These are phyloP conservation scores for Diplotaxis tenuifolia DNA, from an alignment of 345 rosid genomes.

Conservation along the genomic window DNA sequence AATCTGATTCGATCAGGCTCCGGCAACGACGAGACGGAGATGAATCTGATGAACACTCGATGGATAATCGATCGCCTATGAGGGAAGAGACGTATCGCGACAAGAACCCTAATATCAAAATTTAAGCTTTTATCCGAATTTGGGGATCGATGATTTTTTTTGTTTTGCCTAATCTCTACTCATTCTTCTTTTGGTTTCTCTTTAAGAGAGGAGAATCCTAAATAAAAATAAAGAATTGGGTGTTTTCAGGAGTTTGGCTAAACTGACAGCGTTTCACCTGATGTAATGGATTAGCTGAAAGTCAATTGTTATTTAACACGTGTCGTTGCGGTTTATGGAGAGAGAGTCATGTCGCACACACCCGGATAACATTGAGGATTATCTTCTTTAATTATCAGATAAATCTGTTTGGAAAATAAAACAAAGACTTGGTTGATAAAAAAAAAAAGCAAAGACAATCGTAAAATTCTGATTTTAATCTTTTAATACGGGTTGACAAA, in stretches of 20 bases:
- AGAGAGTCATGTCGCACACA: conserved; percentile 29
- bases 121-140: not conserved
- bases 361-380: conserved; percentile 12
- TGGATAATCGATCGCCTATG: not conserved
- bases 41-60: not conserved
- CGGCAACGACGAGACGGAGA: not conserved
- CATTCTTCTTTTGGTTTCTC: conserved; percentile 38
- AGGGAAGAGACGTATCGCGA: not conserved
- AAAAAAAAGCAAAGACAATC: not conserved
- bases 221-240: not conserved
- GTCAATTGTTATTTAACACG: conserved; percentile 12
- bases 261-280: conserved; percentile 26
- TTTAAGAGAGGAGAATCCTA: conserved; percentile 33
- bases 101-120: conserved; percentile 20
- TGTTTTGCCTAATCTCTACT: conserved; percentile 42
- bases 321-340: not conserved
- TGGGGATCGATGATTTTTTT: conserved; percentile 30
- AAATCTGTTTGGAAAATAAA: not conserved
- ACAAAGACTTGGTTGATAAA: not conserved
- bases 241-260: conserved; percentile 18
- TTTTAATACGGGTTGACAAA: no score
- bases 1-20: not conserved
- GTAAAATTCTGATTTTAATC: not conserved
- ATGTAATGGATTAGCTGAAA: not conserved
- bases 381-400: not conserved